A percentile compares a stretch with the other conserved stretches of the same genome.
phyloP scores from a whole-genome alignment of 176 grass and related monocot genomes.

The Ensete ventricosum region DNA sequence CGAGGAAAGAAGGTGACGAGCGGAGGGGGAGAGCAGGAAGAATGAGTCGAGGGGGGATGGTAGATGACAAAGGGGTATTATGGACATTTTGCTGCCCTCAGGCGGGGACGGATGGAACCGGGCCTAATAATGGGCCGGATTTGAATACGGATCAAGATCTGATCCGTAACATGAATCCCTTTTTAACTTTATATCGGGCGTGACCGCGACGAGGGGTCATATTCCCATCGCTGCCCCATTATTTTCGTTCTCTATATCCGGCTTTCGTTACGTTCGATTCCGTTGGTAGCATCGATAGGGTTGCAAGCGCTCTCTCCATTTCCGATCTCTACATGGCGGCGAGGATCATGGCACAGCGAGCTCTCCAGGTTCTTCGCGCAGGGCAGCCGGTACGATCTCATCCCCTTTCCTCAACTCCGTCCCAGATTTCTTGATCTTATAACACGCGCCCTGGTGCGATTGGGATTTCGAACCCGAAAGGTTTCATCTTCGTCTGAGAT shows the following conservation, averaged over 20 bases:
- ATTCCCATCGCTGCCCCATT: background rate
- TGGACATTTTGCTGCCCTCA: background rate
- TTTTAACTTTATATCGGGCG: background rate
- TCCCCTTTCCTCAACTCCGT: background rate
- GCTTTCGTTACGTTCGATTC: background rate
- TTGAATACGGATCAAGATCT: background rate
- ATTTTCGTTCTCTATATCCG: background rate
- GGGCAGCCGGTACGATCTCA: background rate
- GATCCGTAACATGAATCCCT: background rate
- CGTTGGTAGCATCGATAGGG: background rate
- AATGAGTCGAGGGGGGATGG: background rate
- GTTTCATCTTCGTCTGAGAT: background rate
- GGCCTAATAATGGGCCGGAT: background rate
- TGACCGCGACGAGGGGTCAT: background rate
- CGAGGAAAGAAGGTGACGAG: background rate
- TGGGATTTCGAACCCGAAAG: background rate
- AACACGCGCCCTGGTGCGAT: background rate
- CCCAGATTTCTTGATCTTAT: background rate
- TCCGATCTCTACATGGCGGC: background rate
- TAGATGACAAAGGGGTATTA: background rate
- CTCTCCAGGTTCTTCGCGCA: constrained; percentile 1
- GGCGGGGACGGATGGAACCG: background rate
- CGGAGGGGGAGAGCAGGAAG: background rate
- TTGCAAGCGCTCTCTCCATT: background rate
- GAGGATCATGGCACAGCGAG: background rate